Evolutionary conservation across 441 rosid species (phyloP).

Genomic region (Populus hybrid): DNA sequence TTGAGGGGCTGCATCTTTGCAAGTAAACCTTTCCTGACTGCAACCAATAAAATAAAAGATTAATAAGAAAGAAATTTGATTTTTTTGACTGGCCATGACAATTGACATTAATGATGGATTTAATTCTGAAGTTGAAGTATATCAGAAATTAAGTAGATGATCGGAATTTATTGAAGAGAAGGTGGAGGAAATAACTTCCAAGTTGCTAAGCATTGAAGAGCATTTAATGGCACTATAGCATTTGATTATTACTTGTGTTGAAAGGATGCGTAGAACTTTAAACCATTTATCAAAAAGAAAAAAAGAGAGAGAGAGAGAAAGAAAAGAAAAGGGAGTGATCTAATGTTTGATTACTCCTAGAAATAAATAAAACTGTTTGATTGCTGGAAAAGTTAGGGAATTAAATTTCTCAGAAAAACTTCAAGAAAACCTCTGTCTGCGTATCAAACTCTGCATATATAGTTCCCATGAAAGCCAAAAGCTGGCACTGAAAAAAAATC

Average conservation of each 20-base stretch:
- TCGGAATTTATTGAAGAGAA: background rate
- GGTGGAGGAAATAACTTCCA: slow-evolving; percentile 22
- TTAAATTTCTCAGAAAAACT: background rate
- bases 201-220: slow-evolving; percentile 17
- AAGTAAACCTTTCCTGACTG: slow-evolving; percentile 88
- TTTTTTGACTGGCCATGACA: background rate
- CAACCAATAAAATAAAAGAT: slow-evolving; percentile 19
- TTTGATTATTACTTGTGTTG: slow-evolving; percentile 1
- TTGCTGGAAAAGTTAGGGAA: background rate
- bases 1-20: slow-evolving; percentile 51
- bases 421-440: background rate
- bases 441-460: no score
- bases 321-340: no score
- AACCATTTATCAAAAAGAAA: background rate
- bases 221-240: slow-evolving; percentile 9
- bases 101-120: background rate
- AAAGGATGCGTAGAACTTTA: background rate
- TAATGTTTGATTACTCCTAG: no score
- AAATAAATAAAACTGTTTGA: slow-evolving; percentile 6
- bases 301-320: no score
- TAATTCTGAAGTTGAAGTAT: slow-evolving; percentile 6
- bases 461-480: background rate
- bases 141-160: background rate
- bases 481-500: background rate
- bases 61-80: background rate